Evolutionary conservation across 2,329 filamentous ascomycete species (phyloP).

Genomic region (Shiraia sp.): DNA sequence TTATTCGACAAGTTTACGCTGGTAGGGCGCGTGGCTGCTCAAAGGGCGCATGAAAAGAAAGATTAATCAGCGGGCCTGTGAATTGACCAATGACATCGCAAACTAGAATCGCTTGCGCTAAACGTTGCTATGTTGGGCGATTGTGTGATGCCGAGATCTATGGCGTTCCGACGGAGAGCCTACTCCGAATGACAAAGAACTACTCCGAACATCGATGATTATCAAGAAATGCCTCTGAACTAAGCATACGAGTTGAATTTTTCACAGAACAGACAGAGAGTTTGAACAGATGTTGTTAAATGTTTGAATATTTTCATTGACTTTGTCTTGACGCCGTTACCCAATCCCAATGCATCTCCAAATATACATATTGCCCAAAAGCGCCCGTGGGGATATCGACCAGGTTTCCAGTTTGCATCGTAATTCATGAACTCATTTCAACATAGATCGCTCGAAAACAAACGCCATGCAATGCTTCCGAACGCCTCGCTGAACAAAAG

Average conservation of each 20-base stretch:
- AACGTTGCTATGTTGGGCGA: constrained; percentile 7
- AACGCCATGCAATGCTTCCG: constrained; percentile 35
- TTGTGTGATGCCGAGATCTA: constrained; percentile 16
- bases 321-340: not conserved
- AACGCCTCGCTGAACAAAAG: constrained; percentile 35
- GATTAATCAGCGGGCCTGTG: constrained; percentile 14
- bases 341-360: too few relatives aligned
- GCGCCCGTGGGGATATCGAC: not conserved
- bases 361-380: too few relatives aligned
- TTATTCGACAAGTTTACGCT: constrained; percentile 10
- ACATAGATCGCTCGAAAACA: constrained; percentile 29
- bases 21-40: constrained; percentile 15
- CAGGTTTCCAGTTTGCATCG: not conserved
- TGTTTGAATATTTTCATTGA: not conserved
- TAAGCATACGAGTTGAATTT: too few relatives aligned
- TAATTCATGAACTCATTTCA: constrained; percentile 27
- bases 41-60: constrained; percentile 25
- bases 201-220: too few relatives aligned
- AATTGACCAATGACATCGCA: constrained; percentile 16
- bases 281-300: too few relatives aligned
- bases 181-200: constrained; percentile 16
- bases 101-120: constrained; percentile 9
- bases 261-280: too few relatives aligned
- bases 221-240: too few relatives aligned
- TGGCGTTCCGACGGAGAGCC: constrained; percentile 17